phyloP scores from a whole-genome alignment of 306 rosid species.

The Fragaria ananassa region DNA sequence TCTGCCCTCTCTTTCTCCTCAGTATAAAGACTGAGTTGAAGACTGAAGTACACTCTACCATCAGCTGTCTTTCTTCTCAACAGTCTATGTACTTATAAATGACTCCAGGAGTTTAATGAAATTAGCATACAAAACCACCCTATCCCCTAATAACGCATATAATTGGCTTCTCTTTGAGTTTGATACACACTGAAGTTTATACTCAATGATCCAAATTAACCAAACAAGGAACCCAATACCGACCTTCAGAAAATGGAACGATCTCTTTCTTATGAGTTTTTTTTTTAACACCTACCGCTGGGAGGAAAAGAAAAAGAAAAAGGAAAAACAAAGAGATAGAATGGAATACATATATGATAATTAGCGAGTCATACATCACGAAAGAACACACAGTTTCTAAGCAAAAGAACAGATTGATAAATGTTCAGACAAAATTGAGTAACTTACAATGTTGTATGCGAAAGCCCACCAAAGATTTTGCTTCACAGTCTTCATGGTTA shows the following conservation, averaged over 20 bases:
- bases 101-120: not conserved
- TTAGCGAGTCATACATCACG: not conserved
- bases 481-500: constrained; percentile 88
- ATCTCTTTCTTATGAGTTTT: not conserved
- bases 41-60: not conserved
- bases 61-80: not conserved
- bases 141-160: not conserved
- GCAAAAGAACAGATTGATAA: not conserved
- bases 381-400: not conserved
- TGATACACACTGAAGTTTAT: not conserved
- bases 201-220: not conserved
- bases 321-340: not conserved
- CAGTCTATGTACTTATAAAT: not conserved
- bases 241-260: not conserved
- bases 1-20: not conserved
- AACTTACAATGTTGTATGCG: constrained; percentile 78
- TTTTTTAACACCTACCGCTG: not conserved
- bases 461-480: constrained; percentile 99
- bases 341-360: not conserved
- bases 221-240: not conserved
- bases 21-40: not conserved
- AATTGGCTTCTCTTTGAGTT: not conserved
- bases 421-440: not conserved
- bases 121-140: not conserved
- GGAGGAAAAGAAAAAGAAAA: not conserved